phyloP scores from a whole-genome alignment of 1,139 yeast genomes.

The Yamadazyma friedrichii region DNA sequence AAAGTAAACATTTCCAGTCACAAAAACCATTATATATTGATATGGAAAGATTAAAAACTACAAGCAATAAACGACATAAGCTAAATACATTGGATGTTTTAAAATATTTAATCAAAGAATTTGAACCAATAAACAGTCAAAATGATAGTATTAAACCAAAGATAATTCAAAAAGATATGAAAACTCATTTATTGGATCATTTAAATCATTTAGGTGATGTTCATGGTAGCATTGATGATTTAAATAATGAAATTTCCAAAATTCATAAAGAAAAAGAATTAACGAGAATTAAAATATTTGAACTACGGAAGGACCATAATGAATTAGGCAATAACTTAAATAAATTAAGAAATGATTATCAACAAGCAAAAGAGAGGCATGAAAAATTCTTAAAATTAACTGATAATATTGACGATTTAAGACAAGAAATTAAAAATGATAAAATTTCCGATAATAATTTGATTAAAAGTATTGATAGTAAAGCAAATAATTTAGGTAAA shows the following conservation, averaged over 20 bases:
- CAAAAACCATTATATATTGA: conserved; percentile 32
- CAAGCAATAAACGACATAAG: conserved; percentile 23
- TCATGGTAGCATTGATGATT: conserved; percentile 42
- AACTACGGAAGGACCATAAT: conserved; percentile 37
- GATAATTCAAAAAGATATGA: conserved; percentile 29
- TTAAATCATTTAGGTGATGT: conserved; percentile 32
- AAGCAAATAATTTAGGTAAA: conserved; percentile 19
- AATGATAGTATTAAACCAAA: conserved; percentile 21
- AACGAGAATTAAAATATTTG: conserved; percentile 38
- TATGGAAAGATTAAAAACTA: conserved; percentile 26
- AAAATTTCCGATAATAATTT: conserved; percentile 3
- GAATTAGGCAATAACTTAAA: conserved; percentile 41
- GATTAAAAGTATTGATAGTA: conserved; percentile 14
- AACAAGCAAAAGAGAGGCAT: conserved; percentile 22
- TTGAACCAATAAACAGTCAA: conserved; percentile 20
- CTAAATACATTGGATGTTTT: conserved; percentile 40
- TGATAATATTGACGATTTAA: conserved; percentile 11
- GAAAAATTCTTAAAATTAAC: conserved; percentile 21
- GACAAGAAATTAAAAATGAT: conserved; percentile 5
- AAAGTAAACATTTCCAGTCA: conserved; percentile 16
- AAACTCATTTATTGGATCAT: conserved; percentile 29
- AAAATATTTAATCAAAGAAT: conserved; percentile 29
- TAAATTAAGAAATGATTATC: conserved; percentile 31
- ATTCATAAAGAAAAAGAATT: conserved; percentile 42
- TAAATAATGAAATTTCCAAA: conserved; percentile 34